Conservation (phyloP, 2,329 filamentous ascomycete genomes). For the Stachybotrys chartarum region DNA sequence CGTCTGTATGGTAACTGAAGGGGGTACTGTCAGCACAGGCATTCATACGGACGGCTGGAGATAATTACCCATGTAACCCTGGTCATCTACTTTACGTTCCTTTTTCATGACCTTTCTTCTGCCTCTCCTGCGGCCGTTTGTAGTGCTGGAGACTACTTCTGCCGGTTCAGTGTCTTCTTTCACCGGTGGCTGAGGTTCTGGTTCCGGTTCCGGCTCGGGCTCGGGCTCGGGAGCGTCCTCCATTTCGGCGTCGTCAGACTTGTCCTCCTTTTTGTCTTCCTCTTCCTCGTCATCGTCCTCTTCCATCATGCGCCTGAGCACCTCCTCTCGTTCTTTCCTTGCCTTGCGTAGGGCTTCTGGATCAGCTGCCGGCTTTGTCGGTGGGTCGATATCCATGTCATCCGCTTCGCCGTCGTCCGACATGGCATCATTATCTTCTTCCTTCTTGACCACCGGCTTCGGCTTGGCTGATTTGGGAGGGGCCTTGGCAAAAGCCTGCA, state of each 20-base stretch:
- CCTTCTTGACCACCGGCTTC: conserved; percentile 32
- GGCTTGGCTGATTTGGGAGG: conserved; percentile 35
- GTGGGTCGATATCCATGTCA: conserved; percentile 23
- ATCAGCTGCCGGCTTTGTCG: conserved; percentile 15
- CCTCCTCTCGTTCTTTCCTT: conserved; percentile 30
- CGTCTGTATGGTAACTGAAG: conserved; percentile 76
- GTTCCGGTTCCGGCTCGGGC: conserved; percentile 27
- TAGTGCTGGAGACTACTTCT: conserved; percentile 45
- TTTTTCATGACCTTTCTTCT: conserved; percentile 80
- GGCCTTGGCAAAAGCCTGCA: conserved; percentile 71
- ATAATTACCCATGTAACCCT: conserved; percentile 76
- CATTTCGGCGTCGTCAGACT: conserved; percentile 30
- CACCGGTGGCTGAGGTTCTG: conserved; percentile 19
- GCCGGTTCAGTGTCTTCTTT: conserved; percentile 36
- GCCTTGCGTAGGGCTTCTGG: conserved; percentile 17
- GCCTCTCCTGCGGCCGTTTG: conserved; percentile 63
- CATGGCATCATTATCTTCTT: conserved; percentile 21
- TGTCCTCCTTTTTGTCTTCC: conserved; percentile 41
- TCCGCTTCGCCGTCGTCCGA: conserved; percentile 35
- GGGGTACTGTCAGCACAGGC: conserved; percentile 2
- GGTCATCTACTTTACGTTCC: conserved; percentile 77
- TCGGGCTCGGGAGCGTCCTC: conserved; percentile 31
- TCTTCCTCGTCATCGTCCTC: conserved; percentile 43
- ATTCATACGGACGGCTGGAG: not conserved
- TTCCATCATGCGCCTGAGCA: conserved; percentile 42